Percentiles rank a stretch among this genome's conserved stretches.
Conservation (phyloP, 1,139 yeast species). For the Magnusiomyces tetraspermus region DNA sequence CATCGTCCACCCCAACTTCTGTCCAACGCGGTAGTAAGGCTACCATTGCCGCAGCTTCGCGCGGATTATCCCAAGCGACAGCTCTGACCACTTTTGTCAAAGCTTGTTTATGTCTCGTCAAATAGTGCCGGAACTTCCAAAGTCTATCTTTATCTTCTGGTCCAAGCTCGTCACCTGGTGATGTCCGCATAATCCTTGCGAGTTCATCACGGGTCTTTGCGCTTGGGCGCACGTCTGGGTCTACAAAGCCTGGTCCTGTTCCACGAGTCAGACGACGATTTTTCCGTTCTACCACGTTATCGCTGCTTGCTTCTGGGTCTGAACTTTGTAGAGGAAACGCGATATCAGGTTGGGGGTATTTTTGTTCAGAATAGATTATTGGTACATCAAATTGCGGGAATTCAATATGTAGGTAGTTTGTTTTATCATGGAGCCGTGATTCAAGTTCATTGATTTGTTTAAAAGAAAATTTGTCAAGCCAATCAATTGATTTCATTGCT, state of each 20-base stretch:
- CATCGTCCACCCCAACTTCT: conserved; percentile 84
- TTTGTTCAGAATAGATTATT: conserved; percentile 61
- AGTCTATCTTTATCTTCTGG: conserved; percentile 80
- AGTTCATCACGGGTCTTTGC: conserved; percentile 73
- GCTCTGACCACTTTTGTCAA: conserved; percentile 80
- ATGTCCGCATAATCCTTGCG: conserved; percentile 55
- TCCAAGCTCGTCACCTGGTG: conserved; percentile 73
- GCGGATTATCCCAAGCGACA: conserved; percentile 78
- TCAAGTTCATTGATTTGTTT: conserved; percentile 45
- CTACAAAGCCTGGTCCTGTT: conserved; percentile 65
- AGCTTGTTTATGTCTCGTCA: conserved; percentile 65
- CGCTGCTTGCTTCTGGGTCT: conserved; percentile 56
- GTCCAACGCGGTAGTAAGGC: conserved; percentile 52
- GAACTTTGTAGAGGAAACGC: conserved; percentile 23
- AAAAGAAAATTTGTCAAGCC: conserved; percentile 69
- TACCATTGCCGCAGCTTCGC: conserved; percentile 70
- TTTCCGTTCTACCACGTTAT: conserved; percentile 81
- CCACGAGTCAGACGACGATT: conserved; percentile 77
- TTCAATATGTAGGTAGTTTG: conserved; percentile 52
- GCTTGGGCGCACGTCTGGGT: conserved; percentile 81
- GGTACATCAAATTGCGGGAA: conserved; percentile 73
- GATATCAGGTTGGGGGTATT: conserved; percentile 33
- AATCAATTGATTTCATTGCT: conserved; percentile 49
- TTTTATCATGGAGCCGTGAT: conserved; percentile 19
- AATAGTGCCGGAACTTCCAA: conserved; percentile 86